Base-by-base conservation (phyloP, 1,139 yeast genomes). In the Pichia norvegensis region DNA sequence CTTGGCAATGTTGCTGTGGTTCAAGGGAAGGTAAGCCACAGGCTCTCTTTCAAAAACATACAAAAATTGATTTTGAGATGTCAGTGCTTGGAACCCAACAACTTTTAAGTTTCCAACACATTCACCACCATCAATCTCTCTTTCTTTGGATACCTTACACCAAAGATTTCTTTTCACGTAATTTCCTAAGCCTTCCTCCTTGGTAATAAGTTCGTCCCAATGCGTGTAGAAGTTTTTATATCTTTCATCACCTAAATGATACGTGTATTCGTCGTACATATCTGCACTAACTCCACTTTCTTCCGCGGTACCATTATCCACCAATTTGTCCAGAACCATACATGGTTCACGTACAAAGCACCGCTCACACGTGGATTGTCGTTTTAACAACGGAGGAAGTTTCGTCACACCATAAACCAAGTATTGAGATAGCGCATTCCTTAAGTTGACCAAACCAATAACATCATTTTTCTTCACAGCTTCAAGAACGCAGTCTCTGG, bases 181-280 rank as follows among this genome's bases (percentile, higher is more conserved):
- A 35, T 70, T 70, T 51, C 77, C 62, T 4, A 81, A 68, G 5
- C 78, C 72, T 56, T 86, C 95, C 60, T 90, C 97, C 52, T 78
- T 74, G 1, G 83, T 74, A n/a, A 92, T 68, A 13, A 88, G 63
- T 10, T 66, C 65, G 57, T 85, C 86, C 95, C 96, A 92, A 46
- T 80, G 74, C 31, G 69, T 67, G 61, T 78, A 83, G 59, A 85
- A 92, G 1, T 64, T 66, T 6, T 63, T 60, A 45, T 83, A 79
- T 3, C 49, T 44, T 3, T 59, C 59, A 2, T 67, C 66, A 4
- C 67, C 60, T 40, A 86, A 61, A 54, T 81, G 87, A 0, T 57
- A 61, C 0, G 87, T 81, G 5, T 78, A 54, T 0, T 58, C 62
- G 1, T 69, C 67, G 54, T 73, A 84, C 22, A 68, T 65, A 0